Evolutionary conservation across 148 eudicot species (phyloP).

Genomic region (Vaccinium corymbosum): DNA sequence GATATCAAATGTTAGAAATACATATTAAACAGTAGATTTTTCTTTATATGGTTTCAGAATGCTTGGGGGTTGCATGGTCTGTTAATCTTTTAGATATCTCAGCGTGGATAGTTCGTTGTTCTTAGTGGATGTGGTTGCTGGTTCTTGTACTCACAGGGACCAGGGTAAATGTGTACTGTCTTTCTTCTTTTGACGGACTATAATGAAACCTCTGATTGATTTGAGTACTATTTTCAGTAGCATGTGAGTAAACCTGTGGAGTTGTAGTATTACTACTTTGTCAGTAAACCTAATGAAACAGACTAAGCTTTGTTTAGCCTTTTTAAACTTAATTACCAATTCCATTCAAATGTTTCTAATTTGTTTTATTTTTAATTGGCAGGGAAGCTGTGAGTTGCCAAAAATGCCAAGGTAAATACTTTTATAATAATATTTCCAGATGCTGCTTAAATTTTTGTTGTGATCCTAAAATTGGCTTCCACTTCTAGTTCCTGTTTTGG

Average conservation of each 20-base stretch:
- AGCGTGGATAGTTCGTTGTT: neutral
- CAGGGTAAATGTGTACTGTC: neutral
- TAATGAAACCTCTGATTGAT: neutral
- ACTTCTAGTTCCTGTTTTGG: constrained; percentile 12
- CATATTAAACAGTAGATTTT: too few species aligned
- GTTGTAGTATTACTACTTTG: neutral
- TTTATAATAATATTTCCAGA: neutral
- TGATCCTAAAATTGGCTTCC: neutral
- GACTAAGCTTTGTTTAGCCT: neutral
- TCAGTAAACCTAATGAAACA: neutral
- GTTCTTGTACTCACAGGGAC: neutral
- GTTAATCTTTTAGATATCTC: neutral
- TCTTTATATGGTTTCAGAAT: neutral
- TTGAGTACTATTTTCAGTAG: neutral
- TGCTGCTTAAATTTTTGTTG: neutral
- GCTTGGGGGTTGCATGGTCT: neutral
- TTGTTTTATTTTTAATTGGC: constrained; percentile 24
- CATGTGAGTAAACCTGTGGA: neutral
- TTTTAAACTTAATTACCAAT: neutral
- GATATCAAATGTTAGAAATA: neutral
- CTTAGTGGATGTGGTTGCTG: neutral
- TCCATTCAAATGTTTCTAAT: constrained; percentile 16
- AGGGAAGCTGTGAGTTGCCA: constrained; percentile 92
- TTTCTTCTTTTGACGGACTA: neutral
- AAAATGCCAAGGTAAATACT: constrained; percentile 64